These are phyloP conservation scores for Zoysia pacifica DNA, from an alignment of 176 grass and related monocot species.

Conservation along the genomic window DNA sequence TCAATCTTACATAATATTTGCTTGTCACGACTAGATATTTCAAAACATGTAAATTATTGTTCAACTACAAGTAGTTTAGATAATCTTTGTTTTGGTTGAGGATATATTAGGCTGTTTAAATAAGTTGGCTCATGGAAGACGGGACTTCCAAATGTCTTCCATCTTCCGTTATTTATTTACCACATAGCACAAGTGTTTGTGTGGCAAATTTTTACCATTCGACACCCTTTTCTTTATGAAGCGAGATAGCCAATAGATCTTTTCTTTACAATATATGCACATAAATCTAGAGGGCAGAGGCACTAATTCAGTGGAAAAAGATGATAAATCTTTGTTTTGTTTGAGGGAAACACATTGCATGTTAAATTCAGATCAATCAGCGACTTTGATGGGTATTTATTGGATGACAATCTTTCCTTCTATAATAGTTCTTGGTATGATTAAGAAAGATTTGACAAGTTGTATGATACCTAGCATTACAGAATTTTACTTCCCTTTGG, in stretches of 20 bases:
- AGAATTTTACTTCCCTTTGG: background rate
- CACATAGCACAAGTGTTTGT: background rate
- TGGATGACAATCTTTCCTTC: background rate
- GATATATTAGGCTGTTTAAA: background rate
- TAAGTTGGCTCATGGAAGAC: background rate
- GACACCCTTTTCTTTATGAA: background rate
- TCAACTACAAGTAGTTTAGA: background rate
- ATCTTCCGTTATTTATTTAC: background rate
- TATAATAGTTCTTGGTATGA: background rate
- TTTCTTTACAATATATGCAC: background rate
- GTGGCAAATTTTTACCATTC: background rate
- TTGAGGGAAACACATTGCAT: background rate
- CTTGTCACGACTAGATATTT: background rate
- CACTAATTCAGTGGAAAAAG: background rate
- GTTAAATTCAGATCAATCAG: background rate
- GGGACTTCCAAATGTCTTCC: constrained; percentile 11
- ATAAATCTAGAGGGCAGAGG: background rate
- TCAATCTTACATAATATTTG: background rate
- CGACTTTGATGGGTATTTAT: background rate
- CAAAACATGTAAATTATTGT: background rate
- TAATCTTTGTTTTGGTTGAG: too few species aligned
- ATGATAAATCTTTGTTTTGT: background rate
- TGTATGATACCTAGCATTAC: background rate
- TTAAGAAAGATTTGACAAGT: background rate
- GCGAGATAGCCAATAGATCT: background rate